These are phyloP conservation scores for Bacidia gigantensis DNA, from an alignment of 495 filamentous ascomycete genomes.

Conservation along the genomic window DNA sequence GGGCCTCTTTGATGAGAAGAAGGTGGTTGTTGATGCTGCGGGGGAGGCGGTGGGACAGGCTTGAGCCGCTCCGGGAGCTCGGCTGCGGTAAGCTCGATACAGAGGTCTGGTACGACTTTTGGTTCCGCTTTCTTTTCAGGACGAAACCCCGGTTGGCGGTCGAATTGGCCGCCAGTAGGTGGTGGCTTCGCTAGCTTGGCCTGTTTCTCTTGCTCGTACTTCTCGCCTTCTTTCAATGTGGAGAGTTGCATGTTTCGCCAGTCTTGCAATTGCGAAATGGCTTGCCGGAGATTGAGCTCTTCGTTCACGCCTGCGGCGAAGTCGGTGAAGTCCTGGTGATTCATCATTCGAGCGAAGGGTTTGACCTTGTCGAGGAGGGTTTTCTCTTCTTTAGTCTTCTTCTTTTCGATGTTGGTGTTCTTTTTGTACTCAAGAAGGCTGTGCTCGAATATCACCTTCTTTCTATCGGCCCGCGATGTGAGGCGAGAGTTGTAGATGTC, in stretches of 20 bases:
- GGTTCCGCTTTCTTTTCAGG: slow-evolving; percentile 36
- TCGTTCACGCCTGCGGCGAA: slow-evolving; percentile 73
- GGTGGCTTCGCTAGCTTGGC: slow-evolving; percentile 50
- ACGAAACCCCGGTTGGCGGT: slow-evolving; percentile 53
- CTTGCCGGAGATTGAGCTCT: slow-evolving; percentile 80
- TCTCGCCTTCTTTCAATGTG: slow-evolving; percentile 75
- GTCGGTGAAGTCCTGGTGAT: slow-evolving; percentile 73
- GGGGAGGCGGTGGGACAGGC: slow-evolving; percentile 10
- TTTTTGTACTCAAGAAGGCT: slow-evolving; percentile 83
- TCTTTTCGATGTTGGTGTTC: slow-evolving; percentile 78
- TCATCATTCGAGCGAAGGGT: slow-evolving; percentile 95
- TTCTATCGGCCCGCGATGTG: slow-evolving; percentile 82
- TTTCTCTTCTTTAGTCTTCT: slow-evolving; percentile 84
- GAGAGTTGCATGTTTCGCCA: slow-evolving; percentile 77
- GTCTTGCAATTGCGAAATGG: slow-evolving; percentile 82
- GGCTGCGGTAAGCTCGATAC: slow-evolving; percentile 61
- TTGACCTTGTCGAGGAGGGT: slow-evolving; percentile 87
- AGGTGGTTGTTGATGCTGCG: slow-evolving; percentile 10
- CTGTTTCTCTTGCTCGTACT: slow-evolving; percentile 86
- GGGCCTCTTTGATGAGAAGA: slow-evolving; percentile 17
- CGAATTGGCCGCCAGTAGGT: slow-evolving; percentile 61
- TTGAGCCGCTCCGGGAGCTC: slow-evolving; percentile 54
- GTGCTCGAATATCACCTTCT: slow-evolving; percentile 94
- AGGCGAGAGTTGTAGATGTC: slow-evolving; percentile 94
- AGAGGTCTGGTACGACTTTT: slow-evolving; percentile 40